Percentiles rank a stretch among this genome's conserved stretches.
These are phyloP conservation scores for Cutaneotrichosporon arboriforme DNA, from an alignment of 1,284 basidiomycete species.

Conservation along the genomic window DNA sequence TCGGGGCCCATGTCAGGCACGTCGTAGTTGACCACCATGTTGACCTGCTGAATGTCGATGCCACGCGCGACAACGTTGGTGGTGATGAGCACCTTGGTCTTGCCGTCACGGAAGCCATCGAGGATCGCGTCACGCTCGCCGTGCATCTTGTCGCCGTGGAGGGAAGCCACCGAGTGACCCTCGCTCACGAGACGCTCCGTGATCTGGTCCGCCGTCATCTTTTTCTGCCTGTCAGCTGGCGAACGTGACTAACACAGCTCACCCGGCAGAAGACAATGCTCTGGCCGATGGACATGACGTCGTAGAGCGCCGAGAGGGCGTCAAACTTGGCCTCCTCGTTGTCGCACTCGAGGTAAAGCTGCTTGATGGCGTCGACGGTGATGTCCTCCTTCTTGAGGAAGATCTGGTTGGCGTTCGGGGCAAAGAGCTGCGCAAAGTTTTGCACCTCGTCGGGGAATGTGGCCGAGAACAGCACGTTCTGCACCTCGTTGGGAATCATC, in stretches of 20 bases:
- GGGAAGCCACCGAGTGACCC: conserved; percentile 91
- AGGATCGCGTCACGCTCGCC: conserved; percentile 85
- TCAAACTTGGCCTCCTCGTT: conserved; percentile 92
- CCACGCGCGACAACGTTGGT: conserved; percentile 98
- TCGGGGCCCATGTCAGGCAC: conserved; percentile 67
- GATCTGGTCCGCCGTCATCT: conserved; percentile 88
- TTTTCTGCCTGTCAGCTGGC: conserved; percentile 54
- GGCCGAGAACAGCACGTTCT: conserved; percentile 95
- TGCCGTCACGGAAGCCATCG: conserved; percentile 91
- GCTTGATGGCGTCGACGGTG: conserved; percentile 88
- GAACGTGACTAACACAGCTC: conserved; percentile 16
- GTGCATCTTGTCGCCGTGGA: conserved; percentile 91
- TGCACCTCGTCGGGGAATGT: conserved; percentile 95
- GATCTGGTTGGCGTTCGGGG: conserved; percentile 93
- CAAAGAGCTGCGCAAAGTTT: conserved; percentile 82
- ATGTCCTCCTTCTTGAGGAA: conserved; percentile 91
- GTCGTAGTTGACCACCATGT: conserved; percentile 99
- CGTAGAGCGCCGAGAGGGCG: conserved; percentile 85
- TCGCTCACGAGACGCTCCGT: conserved; percentile 83
- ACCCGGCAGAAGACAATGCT: conserved; percentile 96
- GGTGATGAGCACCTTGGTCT: conserved; percentile 95
- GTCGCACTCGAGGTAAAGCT: conserved; percentile 95
- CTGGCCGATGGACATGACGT: conserved; percentile 87
- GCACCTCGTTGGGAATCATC: conserved; percentile 52
- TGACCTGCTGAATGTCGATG: conserved; percentile 98